A percentile compares a stretch with the other conserved stretches of the same genome.
phyloP scores from a whole-genome alignment of 192 early-diverging fungal genomes.

The Linnemannia zychae region DNA sequence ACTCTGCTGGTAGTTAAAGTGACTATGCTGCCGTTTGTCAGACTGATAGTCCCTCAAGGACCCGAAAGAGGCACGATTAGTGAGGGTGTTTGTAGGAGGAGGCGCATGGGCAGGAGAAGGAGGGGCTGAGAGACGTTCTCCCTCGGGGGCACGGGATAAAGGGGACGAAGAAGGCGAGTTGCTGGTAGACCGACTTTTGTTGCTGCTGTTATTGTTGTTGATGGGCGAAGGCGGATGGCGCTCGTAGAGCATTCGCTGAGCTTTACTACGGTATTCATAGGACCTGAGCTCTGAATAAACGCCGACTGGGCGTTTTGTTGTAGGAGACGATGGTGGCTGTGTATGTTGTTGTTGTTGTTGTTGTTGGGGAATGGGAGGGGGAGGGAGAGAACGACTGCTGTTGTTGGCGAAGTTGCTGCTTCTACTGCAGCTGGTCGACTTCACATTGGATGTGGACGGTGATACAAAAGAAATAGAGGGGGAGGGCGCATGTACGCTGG shows the following conservation, averaged over 20 bases:
- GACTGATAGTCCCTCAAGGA: not conserved
- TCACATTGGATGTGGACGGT: not conserved
- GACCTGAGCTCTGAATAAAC: constrained; percentile 6
- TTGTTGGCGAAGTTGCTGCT: not conserved
- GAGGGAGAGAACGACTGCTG: not conserved
- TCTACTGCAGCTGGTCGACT: not conserved
- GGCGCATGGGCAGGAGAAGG: not conserved
- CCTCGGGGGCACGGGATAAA: not conserved
- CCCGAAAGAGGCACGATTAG: not conserved
- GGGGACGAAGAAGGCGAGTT: not conserved
- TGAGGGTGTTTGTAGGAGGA: not conserved
- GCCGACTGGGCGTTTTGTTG: constrained; percentile 11
- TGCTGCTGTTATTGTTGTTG: not conserved
- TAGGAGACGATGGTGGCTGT: constrained; percentile 9
- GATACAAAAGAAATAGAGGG: not conserved
- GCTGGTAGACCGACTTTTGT: not conserved
- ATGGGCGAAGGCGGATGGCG: constrained; percentile 39
- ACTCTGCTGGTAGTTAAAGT: not conserved
- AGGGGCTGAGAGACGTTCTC: not conserved
- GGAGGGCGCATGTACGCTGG: not conserved
- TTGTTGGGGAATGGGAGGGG: not conserved
- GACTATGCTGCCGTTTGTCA: not conserved
- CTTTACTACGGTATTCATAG: constrained; percentile 25
- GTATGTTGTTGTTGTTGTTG: not conserved
- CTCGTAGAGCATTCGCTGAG: constrained; percentile 33